Evolutionary conservation across 1,284 basidiomycete species (phyloP).

Genomic region (Puccinia sorghi): DNA sequence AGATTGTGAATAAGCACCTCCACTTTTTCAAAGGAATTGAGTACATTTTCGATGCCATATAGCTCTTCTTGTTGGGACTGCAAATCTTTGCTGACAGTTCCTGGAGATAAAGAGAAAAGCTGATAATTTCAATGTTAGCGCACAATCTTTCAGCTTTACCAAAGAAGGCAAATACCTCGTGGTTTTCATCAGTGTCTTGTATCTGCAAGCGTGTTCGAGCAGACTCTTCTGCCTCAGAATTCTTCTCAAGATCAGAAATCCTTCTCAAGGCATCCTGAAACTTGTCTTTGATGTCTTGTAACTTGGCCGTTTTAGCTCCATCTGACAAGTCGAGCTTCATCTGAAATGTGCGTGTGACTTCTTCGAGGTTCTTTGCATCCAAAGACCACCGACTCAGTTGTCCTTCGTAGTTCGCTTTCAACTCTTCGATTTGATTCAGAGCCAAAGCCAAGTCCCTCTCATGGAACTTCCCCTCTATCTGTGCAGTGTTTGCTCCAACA

Average conservation of each 20-base stretch:
- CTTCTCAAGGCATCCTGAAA: background rate
- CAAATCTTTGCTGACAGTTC: background rate
- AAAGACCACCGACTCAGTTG: background rate
- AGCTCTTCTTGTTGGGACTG: conserved; percentile 6
- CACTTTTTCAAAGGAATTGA: background rate
- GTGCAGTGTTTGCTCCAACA: too few species aligned
- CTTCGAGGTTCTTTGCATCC: background rate
- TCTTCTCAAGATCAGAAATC: conserved; percentile 4
- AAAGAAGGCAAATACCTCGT: background rate
- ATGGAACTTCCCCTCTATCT: too few species aligned
- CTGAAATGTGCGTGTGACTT: background rate
- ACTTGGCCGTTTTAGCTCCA: background rate
- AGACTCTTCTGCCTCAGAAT: background rate
- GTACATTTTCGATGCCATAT: background rate
- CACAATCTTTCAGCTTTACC: background rate
- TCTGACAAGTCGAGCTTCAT: background rate
- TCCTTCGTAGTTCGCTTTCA: background rate
- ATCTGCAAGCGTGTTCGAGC: background rate
- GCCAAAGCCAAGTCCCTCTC: too few species aligned
- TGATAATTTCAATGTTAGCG: too few species aligned
- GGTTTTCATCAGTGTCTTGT: background rate
- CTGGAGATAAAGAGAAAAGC: too few species aligned
- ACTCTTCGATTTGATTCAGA: background rate
- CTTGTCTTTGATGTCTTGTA: background rate
- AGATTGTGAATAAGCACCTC: background rate